Evolutionary conservation across 1,139 yeast species (phyloP), one percentile per base, ranked within the genome.

Genomic region (Pichia sp.): DNA sequence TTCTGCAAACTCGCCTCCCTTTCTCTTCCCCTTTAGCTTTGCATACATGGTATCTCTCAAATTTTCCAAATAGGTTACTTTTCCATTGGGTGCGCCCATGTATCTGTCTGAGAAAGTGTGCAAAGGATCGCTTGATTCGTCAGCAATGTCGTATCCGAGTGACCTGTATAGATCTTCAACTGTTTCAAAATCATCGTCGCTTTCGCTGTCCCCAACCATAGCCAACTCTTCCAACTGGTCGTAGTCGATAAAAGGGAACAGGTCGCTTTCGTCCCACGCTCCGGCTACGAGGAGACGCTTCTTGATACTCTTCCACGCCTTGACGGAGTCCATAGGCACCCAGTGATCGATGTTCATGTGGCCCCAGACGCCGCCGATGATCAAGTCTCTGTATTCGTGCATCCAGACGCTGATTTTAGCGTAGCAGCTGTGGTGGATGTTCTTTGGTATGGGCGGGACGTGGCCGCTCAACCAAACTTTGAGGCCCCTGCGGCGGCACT

Each of bases 331-430:
- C 61, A 85, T 75, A 0, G 95, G 89, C 49, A 87, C 76, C 65
- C 87, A 88, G 70, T 89, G 96, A 67, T 89, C 96, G 57, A 88
- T 73, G 68, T 89, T 89, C 96, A 89, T 89, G 66, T 89, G 96
- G 0, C 96, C 96, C 67, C 79, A 89, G 34, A 89, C 71, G 10
- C 93, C 90, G 31, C 96, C 96, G 59, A 89, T 75, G 46, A 89
- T 85, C 40, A 89, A 79, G 66, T 89, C 96, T 61, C 95, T 76
- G 67, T 84, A 89, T 65, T 87, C 96, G 63, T 87, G 82, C 45
- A 82, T 72, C 95, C 96, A 88, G 23, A 83, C 78, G 41, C 87
- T 78, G 67, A 83, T 85, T 67, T 88, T 87, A 54, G 90, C 75
- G 62, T 80, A 82, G 66, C 96, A 89, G 47, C 84, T 75, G 32